Base-by-base conservation (phyloP, 352 stramenopile species). In the Phytophthora tentaculata region DNA sequence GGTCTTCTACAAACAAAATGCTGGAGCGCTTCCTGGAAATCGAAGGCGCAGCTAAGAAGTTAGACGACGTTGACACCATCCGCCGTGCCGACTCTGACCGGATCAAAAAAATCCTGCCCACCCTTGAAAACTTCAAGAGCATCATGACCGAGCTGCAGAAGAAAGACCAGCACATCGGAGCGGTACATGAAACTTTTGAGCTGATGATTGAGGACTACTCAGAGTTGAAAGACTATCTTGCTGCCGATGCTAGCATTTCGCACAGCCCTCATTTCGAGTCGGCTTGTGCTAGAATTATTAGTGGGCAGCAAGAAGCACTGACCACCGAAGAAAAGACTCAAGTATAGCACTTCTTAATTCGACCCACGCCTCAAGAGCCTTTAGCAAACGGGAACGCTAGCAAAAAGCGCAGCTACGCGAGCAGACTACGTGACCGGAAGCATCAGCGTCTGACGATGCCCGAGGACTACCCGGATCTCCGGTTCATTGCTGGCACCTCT, bases 1-100 rank as follows among this genome's bases (percentile, higher is more conserved):
- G 47, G 47, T 39, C 47, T 4, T 54, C 47, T 32, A 54, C 24
- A 4, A 5, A 54, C 23, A 54, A 54, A 35, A 54, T 39, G 23
- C 47, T 54, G 14, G 47, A 54, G 23, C 22, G 14, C 9, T 54
- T 39, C n/a, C 13, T 54, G 47, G 1, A 17, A 8, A 54, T 54
- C 9, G 47, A 54, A 37, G 12, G 24, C 12, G 2, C 28, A 23
- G 24, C 41, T 7, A 13, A 23, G 17, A 2, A 48, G 41, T 6
- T 23, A 3, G 41, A 14, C 41, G 41, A 48, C 16, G 8, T 48
- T 3, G 8, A 48, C 17, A 8, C 41, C 17, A 48, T 48, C 24
- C 5, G n/a, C 23, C 17, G 47, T 54, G 17, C 16, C 0, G 13
- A 54, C 23, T 54, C 23, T 1, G 47, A 54, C 13, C 12, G 35